Conservation (phyloP, 129 eudicot genomes). For the Artemisia argyi region DNA sequence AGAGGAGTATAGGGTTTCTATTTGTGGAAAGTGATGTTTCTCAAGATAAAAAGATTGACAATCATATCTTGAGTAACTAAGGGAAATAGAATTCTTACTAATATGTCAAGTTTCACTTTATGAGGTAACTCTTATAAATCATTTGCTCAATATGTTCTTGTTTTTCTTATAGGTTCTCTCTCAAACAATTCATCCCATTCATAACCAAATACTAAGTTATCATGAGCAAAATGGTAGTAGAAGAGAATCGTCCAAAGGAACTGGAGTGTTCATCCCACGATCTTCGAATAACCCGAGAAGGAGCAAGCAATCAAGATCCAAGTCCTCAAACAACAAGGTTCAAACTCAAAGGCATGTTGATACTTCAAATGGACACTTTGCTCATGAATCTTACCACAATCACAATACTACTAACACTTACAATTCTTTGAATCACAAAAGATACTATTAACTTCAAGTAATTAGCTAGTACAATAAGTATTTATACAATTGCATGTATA, state of each 20-base stretch:
- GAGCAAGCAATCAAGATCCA: slow-evolving; percentile 55
- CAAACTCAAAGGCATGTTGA: slow-evolving; percentile 46
- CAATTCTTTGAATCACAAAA: slow-evolving; percentile 55
- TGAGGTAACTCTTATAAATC: background rate
- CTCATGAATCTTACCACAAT: slow-evolving; percentile 27
- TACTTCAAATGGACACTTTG: slow-evolving; percentile 44
- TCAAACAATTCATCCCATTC: slow-evolving; percentile 46
- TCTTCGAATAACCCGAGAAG: slow-evolving; percentile 55
- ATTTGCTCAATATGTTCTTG: background rate
- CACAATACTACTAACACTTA: slow-evolving; percentile 36
- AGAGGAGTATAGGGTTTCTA: slow-evolving; percentile 13
- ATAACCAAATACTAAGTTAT: slow-evolving; percentile 33
- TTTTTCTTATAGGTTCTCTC: slow-evolving; percentile 44
- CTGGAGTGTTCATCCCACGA: slow-evolving; percentile 91
- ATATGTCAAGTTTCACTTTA: slow-evolving; percentile 1
- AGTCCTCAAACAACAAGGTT: slow-evolving; percentile 41
- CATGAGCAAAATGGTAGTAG: slow-evolving; percentile 48
- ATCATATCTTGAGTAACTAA: background rate
- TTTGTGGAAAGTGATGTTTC: slow-evolving; percentile 15
- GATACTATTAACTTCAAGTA: slow-evolving; percentile 34
- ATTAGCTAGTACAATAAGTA: slow-evolving; percentile 26
- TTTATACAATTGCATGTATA: slow-evolving; percentile 21
- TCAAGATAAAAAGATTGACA: background rate
- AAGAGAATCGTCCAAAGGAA: slow-evolving; percentile 87
- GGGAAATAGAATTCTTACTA: slow-evolving; percentile 2